Percentiles rank a stretch among this genome's conserved stretches.
These are phyloP conservation scores for Pezicula rhizophila DNA, from an alignment of 2,329 filamentous ascomycete genomes.

Conservation along the genomic window DNA sequence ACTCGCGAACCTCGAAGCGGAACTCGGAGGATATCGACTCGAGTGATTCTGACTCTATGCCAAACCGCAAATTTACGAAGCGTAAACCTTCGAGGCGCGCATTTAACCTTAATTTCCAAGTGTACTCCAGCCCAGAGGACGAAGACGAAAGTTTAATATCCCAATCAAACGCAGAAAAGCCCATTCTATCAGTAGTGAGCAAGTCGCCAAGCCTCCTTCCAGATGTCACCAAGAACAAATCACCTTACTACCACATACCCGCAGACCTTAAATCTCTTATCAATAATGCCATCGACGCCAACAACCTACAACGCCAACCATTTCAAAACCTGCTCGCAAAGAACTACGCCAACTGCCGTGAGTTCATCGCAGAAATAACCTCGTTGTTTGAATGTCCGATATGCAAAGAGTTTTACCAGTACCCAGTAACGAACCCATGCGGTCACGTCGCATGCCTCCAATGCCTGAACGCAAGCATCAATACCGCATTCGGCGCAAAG, in stretches of 20 bases:
- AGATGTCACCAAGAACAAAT: background rate
- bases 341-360: background rate
- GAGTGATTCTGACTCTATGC: no score
- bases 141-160: no score
- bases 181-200: background rate
- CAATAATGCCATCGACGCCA: background rate
- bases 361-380: background rate
- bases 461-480: background rate
- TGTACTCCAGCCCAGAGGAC: no score
- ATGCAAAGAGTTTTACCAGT: background rate
- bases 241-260: background rate
- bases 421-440: background rate
- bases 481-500: background rate
- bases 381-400: background rate
- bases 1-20: no score
- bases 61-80: no score
- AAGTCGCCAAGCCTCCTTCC: background rate
- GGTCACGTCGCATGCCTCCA: background rate
- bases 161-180: no score
- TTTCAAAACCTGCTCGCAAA: background rate
- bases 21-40: no score
- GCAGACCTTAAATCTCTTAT: background rate
- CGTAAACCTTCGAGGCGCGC: no score
- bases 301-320: background rate
- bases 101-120: no score